These are phyloP conservation scores for Starmerella ratchasimensis DNA, from an alignment of 805 yeast species.

Conservation along the genomic window DNA sequence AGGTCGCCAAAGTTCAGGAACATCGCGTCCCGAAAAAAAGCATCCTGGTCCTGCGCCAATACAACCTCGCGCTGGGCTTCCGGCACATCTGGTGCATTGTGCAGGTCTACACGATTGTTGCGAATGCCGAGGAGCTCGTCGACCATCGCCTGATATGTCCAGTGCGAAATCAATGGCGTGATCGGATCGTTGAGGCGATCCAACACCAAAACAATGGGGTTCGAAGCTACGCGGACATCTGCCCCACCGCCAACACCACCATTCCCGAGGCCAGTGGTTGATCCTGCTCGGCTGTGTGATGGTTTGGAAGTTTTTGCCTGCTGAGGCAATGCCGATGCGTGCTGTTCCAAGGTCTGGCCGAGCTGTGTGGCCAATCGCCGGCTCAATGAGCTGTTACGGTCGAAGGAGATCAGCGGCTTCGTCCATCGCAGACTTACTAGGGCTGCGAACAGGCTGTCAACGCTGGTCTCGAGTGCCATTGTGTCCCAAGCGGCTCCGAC, in stretches of 20 bases:
- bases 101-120: slow-evolving; percentile 64
- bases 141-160: slow-evolving; percentile 98
- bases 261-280: no score
- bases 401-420: slow-evolving; percentile 70
- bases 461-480: slow-evolving; percentile 31
- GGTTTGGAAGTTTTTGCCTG: not conserved
- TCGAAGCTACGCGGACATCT: not conserved
- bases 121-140: slow-evolving; percentile 77
- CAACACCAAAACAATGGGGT: slow-evolving; percentile 42
- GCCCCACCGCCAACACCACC: no score
- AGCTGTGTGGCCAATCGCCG: slow-evolving; percentile 53
- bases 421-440: slow-evolving; percentile 52
- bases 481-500: slow-evolving; percentile 34
- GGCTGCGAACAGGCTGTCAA: slow-evolving; percentile 38
- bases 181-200: slow-evolving; percentile 86
- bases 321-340: slow-evolving; percentile 44
- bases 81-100: slow-evolving; percentile 40
- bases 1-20: slow-evolving; percentile 87
- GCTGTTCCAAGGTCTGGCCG: slow-evolving; percentile 44
- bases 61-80: slow-evolving; percentile 52
- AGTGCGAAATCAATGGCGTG: slow-evolving; percentile 82
- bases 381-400: slow-evolving; percentile 51
- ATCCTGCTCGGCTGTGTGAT: no score
- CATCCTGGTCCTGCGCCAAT: slow-evolving; percentile 54
- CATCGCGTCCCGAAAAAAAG: slow-evolving; percentile 68